phyloP scores from a whole-genome alignment of 305 asterid species.

The Nicotiana rustica region DNA sequence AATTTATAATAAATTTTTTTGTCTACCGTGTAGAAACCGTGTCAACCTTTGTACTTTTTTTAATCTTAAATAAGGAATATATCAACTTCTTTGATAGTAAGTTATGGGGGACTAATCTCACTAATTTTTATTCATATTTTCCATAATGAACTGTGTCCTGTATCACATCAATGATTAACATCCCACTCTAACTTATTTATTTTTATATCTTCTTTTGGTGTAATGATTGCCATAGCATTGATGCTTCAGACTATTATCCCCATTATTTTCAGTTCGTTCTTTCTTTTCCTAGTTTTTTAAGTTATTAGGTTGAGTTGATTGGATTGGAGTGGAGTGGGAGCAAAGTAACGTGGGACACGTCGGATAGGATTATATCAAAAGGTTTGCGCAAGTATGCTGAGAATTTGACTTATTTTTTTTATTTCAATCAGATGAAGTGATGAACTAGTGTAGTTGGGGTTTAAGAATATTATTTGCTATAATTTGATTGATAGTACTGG shows the following conservation, averaged over 20 bases:
- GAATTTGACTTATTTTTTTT: background rate
- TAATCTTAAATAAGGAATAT: background rate
- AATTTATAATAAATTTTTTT: too few relatives aligned
- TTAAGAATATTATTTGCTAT: background rate
- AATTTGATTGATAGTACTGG: background rate
- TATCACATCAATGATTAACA: background rate
- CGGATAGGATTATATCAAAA: background rate
- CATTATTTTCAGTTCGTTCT: background rate
- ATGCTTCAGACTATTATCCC: background rate
- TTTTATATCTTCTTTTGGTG: background rate
- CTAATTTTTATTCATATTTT: background rate
- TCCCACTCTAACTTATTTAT: background rate
- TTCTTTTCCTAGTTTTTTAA: background rate
- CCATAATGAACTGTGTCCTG: background rate
- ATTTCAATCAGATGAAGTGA: background rate
- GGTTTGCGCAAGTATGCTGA: background rate
- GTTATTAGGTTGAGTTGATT: background rate
- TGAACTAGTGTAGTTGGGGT: background rate
- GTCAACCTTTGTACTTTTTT: constrained; percentile 7
- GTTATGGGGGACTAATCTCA: background rate
- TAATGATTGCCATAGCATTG: background rate
- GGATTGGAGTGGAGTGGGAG: background rate
- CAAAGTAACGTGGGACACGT: background rate
- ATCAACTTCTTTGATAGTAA: background rate
- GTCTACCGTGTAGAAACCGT: background rate